A percentile compares a stretch with the other conserved stretches of the same genome.
These are phyloP conservation scores for Astrothelium macrocarpum DNA, from an alignment of 495 filamentous ascomycete species.

Conservation along the genomic window DNA sequence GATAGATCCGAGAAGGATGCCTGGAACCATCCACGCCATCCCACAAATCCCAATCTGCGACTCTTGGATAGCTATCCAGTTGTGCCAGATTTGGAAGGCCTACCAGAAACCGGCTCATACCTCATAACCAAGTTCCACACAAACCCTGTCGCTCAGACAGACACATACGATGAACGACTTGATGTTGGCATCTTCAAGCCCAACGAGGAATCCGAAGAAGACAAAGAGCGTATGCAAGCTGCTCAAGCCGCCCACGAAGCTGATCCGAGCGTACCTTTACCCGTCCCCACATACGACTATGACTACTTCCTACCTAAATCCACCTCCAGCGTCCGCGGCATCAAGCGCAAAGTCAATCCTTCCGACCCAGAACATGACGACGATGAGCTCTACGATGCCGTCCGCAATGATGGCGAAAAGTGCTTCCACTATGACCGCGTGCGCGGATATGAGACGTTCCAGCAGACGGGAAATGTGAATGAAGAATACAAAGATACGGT, in stretches of 20 bases:
- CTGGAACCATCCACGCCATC: conserved; percentile 68
- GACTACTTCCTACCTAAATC: conserved; percentile 67
- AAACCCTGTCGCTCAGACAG: conserved; percentile 55
- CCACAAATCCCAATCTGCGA: conserved; percentile 66
- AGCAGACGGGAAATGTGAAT: conserved; percentile 50
- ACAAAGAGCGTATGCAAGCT: conserved; percentile 33
- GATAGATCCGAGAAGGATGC: conserved; percentile 53
- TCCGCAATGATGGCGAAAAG: conserved; percentile 34
- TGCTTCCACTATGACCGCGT: conserved; percentile 64
- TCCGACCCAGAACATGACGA: conserved; percentile 60
- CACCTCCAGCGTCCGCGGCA: conserved; percentile 43
- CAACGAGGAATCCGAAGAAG: conserved; percentile 36
- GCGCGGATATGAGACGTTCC: conserved; percentile 73
- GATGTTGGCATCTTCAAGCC: conserved; percentile 72
- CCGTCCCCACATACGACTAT: conserved; percentile 61
- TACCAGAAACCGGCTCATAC: conserved; percentile 79
- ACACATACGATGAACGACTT: conserved; percentile 66
- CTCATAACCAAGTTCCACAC: conserved; percentile 81
- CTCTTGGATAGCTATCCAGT: conserved; percentile 72
- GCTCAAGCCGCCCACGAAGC: conserved; percentile 51
- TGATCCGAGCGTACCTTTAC: conserved; percentile 51
- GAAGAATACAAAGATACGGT: conserved; percentile 45
- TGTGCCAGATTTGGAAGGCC: conserved; percentile 76
- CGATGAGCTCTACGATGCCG: conserved; percentile 50
- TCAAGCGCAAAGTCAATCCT: conserved; percentile 65